Evolutionary conservation across 805 yeast species (phyloP).

Genomic region (Sugiyamaella qingdaonensis): DNA sequence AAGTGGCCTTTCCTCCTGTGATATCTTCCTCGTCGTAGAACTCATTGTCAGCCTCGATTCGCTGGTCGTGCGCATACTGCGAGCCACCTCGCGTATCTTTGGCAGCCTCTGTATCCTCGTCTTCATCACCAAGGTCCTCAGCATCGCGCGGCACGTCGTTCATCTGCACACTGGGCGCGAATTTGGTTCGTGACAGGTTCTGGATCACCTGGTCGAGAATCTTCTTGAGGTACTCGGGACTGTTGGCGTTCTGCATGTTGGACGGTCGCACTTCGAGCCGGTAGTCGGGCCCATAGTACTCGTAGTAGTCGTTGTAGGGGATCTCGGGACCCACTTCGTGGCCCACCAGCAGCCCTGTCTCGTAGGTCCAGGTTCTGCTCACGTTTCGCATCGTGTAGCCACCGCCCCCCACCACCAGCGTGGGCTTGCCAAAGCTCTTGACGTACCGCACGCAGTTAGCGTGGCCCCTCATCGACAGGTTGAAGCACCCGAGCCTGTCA

Average conservation of each 20-base stretch:
- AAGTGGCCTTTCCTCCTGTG: conserved; percentile 32
- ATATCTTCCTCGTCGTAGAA: conserved; percentile 64
- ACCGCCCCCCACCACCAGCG: conserved; percentile 93
- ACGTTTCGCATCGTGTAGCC: conserved; percentile 97
- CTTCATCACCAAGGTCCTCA: conserved; percentile 83
- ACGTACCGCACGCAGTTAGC: conserved; percentile 92
- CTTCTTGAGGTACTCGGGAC: conserved; percentile 86
- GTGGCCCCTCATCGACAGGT: conserved; percentile 85
- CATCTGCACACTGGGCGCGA: conserved; percentile 96
- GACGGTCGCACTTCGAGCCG: conserved; percentile 91
- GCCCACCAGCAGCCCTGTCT: conserved; percentile 75
- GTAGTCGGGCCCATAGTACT: conserved; percentile 96
- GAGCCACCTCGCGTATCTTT: conserved; percentile 91
- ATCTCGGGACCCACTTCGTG: conserved; percentile 48
- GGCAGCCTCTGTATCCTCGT: conserved; percentile 75
- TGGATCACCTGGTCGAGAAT: conserved; percentile 70
- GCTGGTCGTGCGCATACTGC: conserved; percentile 73
- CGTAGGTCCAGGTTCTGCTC: conserved; percentile 92
- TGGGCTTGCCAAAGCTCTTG: conserved; percentile 84
- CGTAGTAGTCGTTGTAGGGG: conserved; percentile 95
- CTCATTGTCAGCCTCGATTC: conserved; percentile 68
- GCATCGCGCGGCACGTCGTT: conserved; percentile 81
- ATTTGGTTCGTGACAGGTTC: conserved; percentile 84
- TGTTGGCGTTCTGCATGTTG: conserved; percentile 94
- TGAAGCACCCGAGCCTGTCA: conserved; percentile 91